Evolutionary conservation across 345 rosid genomes (phyloP).

Genomic region (Iberis pinnata): DNA sequence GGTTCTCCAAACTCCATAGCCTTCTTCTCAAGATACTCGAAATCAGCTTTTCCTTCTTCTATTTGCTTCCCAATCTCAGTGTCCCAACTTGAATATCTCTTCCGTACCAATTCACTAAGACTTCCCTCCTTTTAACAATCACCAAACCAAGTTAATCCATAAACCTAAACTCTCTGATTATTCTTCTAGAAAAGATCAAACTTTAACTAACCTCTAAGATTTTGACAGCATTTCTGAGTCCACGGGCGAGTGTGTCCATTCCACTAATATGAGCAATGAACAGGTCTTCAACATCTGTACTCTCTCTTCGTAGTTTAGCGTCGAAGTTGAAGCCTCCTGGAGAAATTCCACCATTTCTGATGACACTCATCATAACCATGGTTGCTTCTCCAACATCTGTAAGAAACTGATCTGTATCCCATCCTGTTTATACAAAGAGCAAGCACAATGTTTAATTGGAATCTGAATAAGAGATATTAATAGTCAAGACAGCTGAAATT

Average conservation of each 20-base stretch:
- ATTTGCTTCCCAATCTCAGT: slow-evolving; percentile 52
- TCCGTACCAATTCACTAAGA: slow-evolving; percentile 51
- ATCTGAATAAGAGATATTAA: background rate
- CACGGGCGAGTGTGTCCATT: slow-evolving; percentile 93
- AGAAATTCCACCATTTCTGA: slow-evolving; percentile 82
- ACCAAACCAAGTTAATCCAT: background rate
- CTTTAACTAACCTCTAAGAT: slow-evolving; percentile 53
- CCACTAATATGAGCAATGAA: slow-evolving; percentile 84
- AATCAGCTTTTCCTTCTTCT: slow-evolving; percentile 82
- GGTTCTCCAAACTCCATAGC: slow-evolving; percentile 84
- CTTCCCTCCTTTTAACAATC: slow-evolving; percentile 56
- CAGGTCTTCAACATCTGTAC: slow-evolving; percentile 88
- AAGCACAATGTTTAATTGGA: background rate
- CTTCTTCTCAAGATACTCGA: slow-evolving; percentile 78
- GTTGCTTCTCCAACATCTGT: slow-evolving; percentile 87
- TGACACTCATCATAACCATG: slow-evolving; percentile 78
- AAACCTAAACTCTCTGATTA: background rate
- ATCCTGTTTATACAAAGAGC: slow-evolving; percentile 41
- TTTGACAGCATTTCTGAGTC: slow-evolving; percentile 75
- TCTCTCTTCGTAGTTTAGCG: slow-evolving; percentile 95
- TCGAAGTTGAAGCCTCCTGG: slow-evolving; percentile 99
- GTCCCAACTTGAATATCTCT: slow-evolving; percentile 74
- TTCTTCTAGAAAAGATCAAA: background rate
- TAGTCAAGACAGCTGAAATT: background rate
- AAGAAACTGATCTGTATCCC: slow-evolving; percentile 95